A percentile compares a stretch with the other conserved stretches of the same genome.
These are phyloP conservation scores for Penicillium sp. DNA, from an alignment of 2,329 filamentous ascomycete species.

Conservation along the genomic window DNA sequence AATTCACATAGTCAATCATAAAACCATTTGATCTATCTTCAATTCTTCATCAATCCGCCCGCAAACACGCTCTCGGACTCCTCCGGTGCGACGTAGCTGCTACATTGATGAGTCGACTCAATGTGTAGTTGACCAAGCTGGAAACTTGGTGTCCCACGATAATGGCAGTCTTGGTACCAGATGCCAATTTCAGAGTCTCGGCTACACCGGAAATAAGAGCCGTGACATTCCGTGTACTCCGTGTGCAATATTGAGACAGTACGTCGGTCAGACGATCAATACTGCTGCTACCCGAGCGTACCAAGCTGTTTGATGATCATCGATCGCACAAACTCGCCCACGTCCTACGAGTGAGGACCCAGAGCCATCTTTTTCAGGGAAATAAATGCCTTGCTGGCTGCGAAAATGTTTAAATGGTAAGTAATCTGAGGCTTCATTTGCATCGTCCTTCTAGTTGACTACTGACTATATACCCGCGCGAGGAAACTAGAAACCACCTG, in stretches of 20 bases:
- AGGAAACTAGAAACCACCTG: too few relatives aligned
- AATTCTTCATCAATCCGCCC: conserved; percentile 19
- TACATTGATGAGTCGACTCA: conserved; percentile 13
- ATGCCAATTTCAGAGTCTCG: conserved; percentile 6
- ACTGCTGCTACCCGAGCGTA: conserved; percentile 11
- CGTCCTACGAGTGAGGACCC: not conserved
- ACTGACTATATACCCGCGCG: too few relatives aligned
- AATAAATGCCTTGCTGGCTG: too few relatives aligned
- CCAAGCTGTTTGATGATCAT: conserved; percentile 13
- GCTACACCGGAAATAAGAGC: conserved; percentile 19
- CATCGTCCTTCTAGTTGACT: too few relatives aligned
- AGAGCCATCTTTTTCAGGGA: conserved; percentile 26
- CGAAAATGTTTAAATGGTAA: too few relatives aligned
- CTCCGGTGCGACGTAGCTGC: conserved; percentile 4
- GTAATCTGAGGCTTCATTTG: too few relatives aligned
- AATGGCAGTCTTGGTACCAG: conserved; percentile 1
- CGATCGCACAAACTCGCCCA: conserved; percentile 10
- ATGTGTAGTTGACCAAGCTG: conserved; percentile 10
- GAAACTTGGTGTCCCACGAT: conserved; percentile 14
- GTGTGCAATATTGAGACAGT: conserved; percentile 7
- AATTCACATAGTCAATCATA: not conserved
- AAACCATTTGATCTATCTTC: not conserved
- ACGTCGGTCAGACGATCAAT: conserved; percentile 18
- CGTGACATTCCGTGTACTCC: conserved; percentile 7
- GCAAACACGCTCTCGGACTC: conserved; percentile 17